A percentile compares a stretch with the other conserved stretches of the same genome.
These are phyloP conservation scores for Aureobasidium sp. DNA, from an alignment of 2,329 filamentous ascomycete species.

Conservation along the genomic window DNA sequence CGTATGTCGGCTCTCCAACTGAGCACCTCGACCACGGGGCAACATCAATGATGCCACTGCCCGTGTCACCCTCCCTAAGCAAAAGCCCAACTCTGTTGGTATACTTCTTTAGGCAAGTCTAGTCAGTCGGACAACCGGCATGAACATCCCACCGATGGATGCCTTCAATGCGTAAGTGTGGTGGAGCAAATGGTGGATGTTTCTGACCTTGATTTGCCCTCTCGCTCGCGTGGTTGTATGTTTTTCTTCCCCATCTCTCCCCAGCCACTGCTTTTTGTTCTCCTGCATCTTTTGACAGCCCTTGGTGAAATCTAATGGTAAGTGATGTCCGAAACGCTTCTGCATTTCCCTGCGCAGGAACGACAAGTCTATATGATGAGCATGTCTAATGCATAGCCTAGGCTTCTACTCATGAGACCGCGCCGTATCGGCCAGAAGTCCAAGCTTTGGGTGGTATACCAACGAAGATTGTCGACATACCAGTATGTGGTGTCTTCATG, in stretches of 20 bases:
- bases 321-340: not conserved
- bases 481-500: conserved; percentile 56
- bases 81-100: not conserved
- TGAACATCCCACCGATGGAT: not conserved
- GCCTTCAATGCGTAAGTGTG: conserved; percentile 1
- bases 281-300: not conserved
- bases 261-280: not conserved
- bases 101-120: not conserved
- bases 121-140: conserved; percentile 3
- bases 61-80: not conserved
- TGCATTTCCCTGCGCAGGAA: not conserved
- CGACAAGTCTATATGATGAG: not conserved
- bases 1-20: conserved; percentile 8
- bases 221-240: not conserved
- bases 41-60: conserved; percentile 1
- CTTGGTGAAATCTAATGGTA: not conserved
- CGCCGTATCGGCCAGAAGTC: conserved; percentile 17
- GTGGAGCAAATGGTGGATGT: not conserved
- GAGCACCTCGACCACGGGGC: not conserved
- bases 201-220: not conserved
- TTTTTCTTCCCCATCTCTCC: not conserved
- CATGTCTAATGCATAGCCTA: not conserved
- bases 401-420: not conserved
- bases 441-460: conserved; percentile 53
- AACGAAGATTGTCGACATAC: conserved; percentile 50